Evolutionary conservation across 495 filamentous ascomycete genomes (phyloP).

Genomic region (Aspergillus coremiiformis): DNA sequence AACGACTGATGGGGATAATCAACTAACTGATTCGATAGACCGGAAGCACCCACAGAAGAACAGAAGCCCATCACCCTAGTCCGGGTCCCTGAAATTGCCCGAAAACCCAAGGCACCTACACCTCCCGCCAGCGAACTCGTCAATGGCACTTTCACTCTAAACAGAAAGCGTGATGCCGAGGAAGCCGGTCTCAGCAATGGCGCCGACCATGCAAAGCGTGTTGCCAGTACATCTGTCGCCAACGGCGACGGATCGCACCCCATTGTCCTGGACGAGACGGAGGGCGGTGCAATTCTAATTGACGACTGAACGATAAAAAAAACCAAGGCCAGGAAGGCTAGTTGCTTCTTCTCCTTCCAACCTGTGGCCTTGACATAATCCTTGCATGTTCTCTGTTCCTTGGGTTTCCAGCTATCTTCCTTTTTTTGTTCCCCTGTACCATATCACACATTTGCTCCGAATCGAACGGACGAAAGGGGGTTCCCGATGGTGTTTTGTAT

Average conservation of each 20-base stretch:
- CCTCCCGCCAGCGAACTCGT: constrained; percentile 13
- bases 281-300: constrained; percentile 65
- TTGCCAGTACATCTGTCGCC: constrained; percentile 21
- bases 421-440: constrained; percentile 12
- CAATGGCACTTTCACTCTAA: constrained; percentile 19
- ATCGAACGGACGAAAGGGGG: background rate
- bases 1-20: background rate
- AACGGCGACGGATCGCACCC: constrained; percentile 32
- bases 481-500: background rate
- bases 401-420: background rate
- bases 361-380: background rate
- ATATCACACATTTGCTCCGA: constrained; percentile 8
- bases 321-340: background rate
- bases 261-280: constrained; percentile 48
- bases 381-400: background rate
- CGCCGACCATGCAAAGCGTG: constrained; percentile 38
- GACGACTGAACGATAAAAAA: constrained; percentile 39
- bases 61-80: constrained; percentile 41
- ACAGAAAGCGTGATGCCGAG: constrained; percentile 41
- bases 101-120: constrained; percentile 36
- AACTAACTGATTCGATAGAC: constrained; percentile 15
- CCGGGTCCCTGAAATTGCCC: constrained; percentile 41
- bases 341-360: background rate
- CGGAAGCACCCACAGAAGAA: constrained; percentile 27
- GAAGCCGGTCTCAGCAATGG: constrained; percentile 35